These are phyloP conservation scores for Trametes coccinea DNA, from an alignment of 768 basidiomycete species.

Conservation along the genomic window DNA sequence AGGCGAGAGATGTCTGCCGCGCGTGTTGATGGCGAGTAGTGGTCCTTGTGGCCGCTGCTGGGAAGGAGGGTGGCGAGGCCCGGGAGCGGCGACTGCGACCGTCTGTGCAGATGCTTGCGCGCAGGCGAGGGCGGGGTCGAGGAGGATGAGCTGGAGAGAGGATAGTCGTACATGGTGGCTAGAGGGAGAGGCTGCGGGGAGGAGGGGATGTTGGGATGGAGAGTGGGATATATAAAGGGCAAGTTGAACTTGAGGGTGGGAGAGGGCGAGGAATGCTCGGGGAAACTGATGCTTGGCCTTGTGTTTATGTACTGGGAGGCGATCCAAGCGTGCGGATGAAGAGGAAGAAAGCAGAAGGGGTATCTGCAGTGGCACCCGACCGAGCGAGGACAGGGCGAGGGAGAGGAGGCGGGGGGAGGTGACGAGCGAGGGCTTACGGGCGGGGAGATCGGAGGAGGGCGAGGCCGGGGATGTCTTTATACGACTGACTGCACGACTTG, in stretches of 20 bases:
- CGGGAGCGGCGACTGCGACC: conserved; percentile 29
- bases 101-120: conserved; percentile 19
- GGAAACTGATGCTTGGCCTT: conserved; percentile 8
- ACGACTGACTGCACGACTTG: too few relatives aligned
- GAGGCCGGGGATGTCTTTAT: too few relatives aligned
- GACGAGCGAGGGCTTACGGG: too few relatives aligned
- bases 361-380: background rate
- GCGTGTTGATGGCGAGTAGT: conserved; percentile 39
- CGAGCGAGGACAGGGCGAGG: too few relatives aligned
- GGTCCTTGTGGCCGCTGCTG: conserved; percentile 18
- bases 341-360: background rate
- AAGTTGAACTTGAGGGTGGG: conserved; percentile 12
- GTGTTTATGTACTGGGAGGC: conserved; percentile 10
- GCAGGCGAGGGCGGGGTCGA: conserved; percentile 18
- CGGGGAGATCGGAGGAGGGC: too few relatives aligned
- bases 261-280: conserved; percentile 13
- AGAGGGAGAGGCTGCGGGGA: background rate
- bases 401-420: too few relatives aligned
- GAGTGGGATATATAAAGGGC: conserved; percentile 5
- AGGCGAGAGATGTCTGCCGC: conserved; percentile 60
- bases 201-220: conserved; percentile 4
- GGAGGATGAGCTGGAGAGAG: conserved; percentile 16
- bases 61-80: conserved; percentile 31
- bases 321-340: background rate
- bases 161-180: conserved; percentile 28